Evolutionary conservation across 495 filamentous ascomycete species (phyloP), one percentile per base, ranked within the genome.

Genomic region (Amniculicola lignicola): DNA sequence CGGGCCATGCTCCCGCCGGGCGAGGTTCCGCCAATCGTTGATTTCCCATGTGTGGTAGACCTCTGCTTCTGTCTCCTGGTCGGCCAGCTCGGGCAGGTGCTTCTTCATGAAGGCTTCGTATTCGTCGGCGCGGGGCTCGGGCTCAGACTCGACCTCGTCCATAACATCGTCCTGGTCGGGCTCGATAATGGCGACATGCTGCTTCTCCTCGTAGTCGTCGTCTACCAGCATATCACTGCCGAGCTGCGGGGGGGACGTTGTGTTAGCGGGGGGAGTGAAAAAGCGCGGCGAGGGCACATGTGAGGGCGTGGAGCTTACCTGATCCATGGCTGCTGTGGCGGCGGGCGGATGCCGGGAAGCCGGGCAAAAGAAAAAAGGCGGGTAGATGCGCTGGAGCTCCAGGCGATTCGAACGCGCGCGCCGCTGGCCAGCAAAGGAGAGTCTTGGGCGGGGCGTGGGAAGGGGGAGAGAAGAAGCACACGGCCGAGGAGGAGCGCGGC

Each of bases 101-200:
- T 79, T 75, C 42, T 84, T 82, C 74, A 84, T 87, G 85, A 96
- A 96, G 44, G 86, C 88, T 41, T 89, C 86, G 89, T 86, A 82
- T 71, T 95, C 88, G 73, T 82, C 82, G 44, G 89, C 89, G 43
- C 76, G 72, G 51, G 79, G 74, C 54, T 76, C 72, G 22, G 76
- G 67, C 44, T 61, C 76, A 69, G 62, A 22, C 53, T 70, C 73
- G 27, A 67, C 61, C 25, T 76, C 74, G 41, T 70, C 73, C 53
- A 74, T 69, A 59, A 70, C 67, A 25, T 66, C 70, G 25, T 75
- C 72, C 55, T 77, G 72, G 42, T 86, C 86, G 45, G 87, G 84
- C 60, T 82, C 85, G 71, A 96, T 94, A 70, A 88, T 87, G 55
- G 88, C 85, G 62, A 91, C 84, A 69, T 91, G 84, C 50, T 88